Conservation (phyloP, 805 yeast species). For the Candida multigemmis region DNA sequence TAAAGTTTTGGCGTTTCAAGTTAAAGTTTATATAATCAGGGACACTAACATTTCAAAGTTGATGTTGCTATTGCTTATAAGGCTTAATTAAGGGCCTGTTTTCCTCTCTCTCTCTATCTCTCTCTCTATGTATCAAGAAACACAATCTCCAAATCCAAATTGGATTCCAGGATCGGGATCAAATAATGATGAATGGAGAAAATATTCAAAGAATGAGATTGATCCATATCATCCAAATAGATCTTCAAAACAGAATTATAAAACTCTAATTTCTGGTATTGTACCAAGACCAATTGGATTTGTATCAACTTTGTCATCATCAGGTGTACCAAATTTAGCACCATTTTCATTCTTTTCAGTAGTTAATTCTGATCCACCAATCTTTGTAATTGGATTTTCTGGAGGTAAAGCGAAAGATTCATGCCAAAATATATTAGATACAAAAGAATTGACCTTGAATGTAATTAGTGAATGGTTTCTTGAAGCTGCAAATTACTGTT, state of each 20-base stretch:
- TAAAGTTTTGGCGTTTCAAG: too few relatives aligned
- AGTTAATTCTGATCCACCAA: constrained; percentile 48
- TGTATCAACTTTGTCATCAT: constrained; percentile 35
- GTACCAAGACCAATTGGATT: constrained; percentile 58
- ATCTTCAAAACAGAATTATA: constrained; percentile 36
- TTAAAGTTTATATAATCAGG: too few relatives aligned
- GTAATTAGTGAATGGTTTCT: constrained; percentile 55
- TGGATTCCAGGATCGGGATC: constrained; percentile 47
- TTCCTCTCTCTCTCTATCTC: too few relatives aligned
- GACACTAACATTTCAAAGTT: too few relatives aligned
- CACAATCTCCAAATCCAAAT: constrained; percentile 14
- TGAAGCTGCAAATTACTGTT: constrained; percentile 51
- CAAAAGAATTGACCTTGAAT: constrained; percentile 46
- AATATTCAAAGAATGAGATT: constrained; percentile 34
- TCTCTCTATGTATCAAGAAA: too few relatives aligned
- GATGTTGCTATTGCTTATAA: too few relatives aligned
- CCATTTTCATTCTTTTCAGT: constrained; percentile 52
- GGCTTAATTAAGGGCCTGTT: too few relatives aligned
- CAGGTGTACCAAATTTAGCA: constrained; percentile 42
- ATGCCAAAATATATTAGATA: constrained; percentile 36
- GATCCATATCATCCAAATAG: constrained; percentile 40
- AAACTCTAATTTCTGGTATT: constrained; percentile 40
- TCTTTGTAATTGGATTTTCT: constrained; percentile 43
- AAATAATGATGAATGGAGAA: constrained; percentile 31
- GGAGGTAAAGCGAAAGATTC: constrained; percentile 41